These are phyloP conservation scores for Sporothrix euskadiensis DNA, from an alignment of 2,329 filamentous ascomycete genomes.

Conservation along the genomic window DNA sequence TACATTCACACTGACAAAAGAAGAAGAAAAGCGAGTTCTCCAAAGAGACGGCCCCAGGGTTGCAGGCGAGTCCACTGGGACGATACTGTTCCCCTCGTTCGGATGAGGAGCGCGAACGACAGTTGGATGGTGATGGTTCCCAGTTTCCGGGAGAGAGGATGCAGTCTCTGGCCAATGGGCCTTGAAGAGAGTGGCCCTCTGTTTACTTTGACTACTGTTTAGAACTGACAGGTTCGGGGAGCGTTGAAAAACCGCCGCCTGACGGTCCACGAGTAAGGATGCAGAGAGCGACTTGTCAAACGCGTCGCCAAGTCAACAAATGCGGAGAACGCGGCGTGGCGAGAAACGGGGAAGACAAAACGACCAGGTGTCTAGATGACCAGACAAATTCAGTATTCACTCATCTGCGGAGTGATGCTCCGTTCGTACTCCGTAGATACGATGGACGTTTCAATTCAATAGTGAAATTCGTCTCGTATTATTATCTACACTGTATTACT, in stretches of 20 bases:
- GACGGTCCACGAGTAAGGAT: constrained; percentile 14
- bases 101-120: not conserved
- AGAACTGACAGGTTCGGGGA: not conserved
- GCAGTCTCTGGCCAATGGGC: constrained; percentile 21
- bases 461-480: not conserved
- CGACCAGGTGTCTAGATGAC: not conserved
- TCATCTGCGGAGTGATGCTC: not conserved
- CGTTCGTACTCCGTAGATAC: not conserved
- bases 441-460: not conserved
- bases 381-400: not conserved
- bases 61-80: constrained; percentile 17
- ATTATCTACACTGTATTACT: not conserved
- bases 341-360: not conserved
- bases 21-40: not conserved
- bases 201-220: constrained; percentile 25
- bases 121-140: constrained; percentile 11
- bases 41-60: constrained; percentile 14
- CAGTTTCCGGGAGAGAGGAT: not conserved
- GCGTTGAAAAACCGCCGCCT: not conserved
- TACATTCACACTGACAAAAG: not conserved
- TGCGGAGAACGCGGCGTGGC: constrained; percentile 16
- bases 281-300: not conserved
- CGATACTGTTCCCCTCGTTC: constrained; percentile 13
- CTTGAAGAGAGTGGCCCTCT: constrained; percentile 15
- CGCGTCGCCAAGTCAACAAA: constrained; percentile 30